Conservation (phyloP, 2,329 filamentous ascomycete genomes). For the Pestalotiopsis fici region DNA sequence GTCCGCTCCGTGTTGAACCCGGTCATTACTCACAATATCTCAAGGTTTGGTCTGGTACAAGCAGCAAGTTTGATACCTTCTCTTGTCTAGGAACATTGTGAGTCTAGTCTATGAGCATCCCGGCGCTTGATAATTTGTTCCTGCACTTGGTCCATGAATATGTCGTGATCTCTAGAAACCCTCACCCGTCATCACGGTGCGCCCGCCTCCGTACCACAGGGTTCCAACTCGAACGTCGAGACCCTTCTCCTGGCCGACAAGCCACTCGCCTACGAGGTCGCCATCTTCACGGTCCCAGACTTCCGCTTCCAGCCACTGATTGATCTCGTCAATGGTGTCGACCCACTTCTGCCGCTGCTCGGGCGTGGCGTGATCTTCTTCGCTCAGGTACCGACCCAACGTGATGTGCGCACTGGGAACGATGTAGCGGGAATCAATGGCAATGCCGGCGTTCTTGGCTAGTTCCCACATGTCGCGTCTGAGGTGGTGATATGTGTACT, state of each 20-base stretch:
- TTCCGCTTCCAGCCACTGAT: slow-evolving; percentile 69
- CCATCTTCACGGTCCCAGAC: slow-evolving; percentile 63
- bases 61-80: no score
- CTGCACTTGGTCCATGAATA: background rate
- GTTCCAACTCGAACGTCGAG: slow-evolving; percentile 74
- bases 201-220: slow-evolving; percentile 86
- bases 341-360: slow-evolving; percentile 67
- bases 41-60: no score
- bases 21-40: no score
- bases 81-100: background rate
- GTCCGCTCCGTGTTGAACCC: no score
- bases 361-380: slow-evolving; percentile 61
- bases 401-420: slow-evolving; percentile 91
- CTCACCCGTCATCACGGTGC: slow-evolving; percentile 65
- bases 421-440: slow-evolving; percentile 77
- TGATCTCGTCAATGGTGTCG: slow-evolving; percentile 71
- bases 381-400: slow-evolving; percentile 75
- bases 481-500: slow-evolving; percentile 88
- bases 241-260: slow-evolving; percentile 83
- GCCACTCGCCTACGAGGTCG: slow-evolving; percentile 69
- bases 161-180: slow-evolving; percentile 47
- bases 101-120: background rate
- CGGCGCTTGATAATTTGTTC: no score
- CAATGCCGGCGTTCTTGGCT: slow-evolving; percentile 62
- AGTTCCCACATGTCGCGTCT: slow-evolving; percentile 74